Conservation (phyloP, 805 yeast species). For the Saturnispora dispora region DNA sequence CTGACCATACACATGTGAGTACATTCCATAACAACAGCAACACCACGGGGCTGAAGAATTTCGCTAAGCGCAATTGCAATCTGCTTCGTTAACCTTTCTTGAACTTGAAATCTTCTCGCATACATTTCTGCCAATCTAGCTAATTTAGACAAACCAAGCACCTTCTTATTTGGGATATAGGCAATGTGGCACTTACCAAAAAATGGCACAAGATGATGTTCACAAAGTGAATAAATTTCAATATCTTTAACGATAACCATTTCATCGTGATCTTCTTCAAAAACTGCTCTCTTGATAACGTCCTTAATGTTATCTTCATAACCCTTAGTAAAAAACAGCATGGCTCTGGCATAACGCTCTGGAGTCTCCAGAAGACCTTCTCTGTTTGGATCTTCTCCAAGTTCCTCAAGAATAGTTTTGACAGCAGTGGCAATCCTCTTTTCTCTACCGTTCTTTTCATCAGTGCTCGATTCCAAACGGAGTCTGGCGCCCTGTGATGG, state of each 20-base stretch:
- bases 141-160: slow-evolving; percentile 82
- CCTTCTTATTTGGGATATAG: slow-evolving; percentile 92
- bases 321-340: slow-evolving; percentile 92
- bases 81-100: slow-evolving; percentile 92
- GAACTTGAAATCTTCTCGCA: slow-evolving; percentile 93
- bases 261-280: slow-evolving; percentile 97
- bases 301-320: slow-evolving; percentile 90
- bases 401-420: slow-evolving; percentile 60
- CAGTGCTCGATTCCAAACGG: slow-evolving; percentile 61
- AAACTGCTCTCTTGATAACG: slow-evolving; percentile 89
- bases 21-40: slow-evolving; percentile 97
- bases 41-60: slow-evolving; percentile 89
- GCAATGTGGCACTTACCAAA: slow-evolving; percentile 96
- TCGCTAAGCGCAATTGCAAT: slow-evolving; percentile 93
- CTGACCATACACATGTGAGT: slow-evolving; percentile 99
- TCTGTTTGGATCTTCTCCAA: slow-evolving; percentile 85
- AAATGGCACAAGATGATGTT: slow-evolving; percentile 96
- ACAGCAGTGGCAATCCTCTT: slow-evolving; percentile 79
- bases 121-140: slow-evolving; percentile 98
- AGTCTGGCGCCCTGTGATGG: slow-evolving; percentile 79
- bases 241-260: slow-evolving; percentile 97
- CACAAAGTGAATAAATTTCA: slow-evolving; percentile 86
- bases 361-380: slow-evolving; percentile 94
- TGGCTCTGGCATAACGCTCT: slow-evolving; percentile 90
- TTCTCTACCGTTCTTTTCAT: slow-evolving; percentile 59